Base-by-base conservation (phyloP, 164 flowering plant species). In the Akebia trifoliata region DNA sequence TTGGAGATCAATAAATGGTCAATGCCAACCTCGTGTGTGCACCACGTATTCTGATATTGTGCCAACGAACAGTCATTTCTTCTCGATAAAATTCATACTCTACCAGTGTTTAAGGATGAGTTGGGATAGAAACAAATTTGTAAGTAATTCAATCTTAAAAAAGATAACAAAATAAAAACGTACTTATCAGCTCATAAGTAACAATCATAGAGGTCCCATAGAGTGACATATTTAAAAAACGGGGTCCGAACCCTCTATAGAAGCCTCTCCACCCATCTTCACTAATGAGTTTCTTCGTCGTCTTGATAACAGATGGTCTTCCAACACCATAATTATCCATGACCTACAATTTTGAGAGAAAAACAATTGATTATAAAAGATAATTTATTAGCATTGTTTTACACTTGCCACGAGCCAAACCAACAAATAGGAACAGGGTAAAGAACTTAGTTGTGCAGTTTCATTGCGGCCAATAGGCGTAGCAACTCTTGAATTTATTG, bases 211-310 rank as follows among this genome's bases (percentile, higher is more conserved):
- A 69, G 4, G 94, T 87, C 29, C 97, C 95, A 61, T 77, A 85
- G 50, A 86, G 78, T 40, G 97, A 90, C 93, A 87, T 87, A 54
- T 81, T 90, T 4, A 87, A 57, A 60, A 90, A 87, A n/a, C 94
- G 78, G 2, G 97, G 97, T 60, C 93, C 85, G 68, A 90, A 84
- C 12, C 97, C 97, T 67, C 93, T 74, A 49, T 87, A 85, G 59
- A 87, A 85, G 36, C 97, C 97, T 73, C 72, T 36, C 95, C 93
- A 85, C 35, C 97, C 97, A 75, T 90, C 95, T 79, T 85, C 93
- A 59, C 69, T 47, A 8, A 85, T 62, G 22, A 90, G 84, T 24
- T 56, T 35, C 67, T 69, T 85, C 29, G 80, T 54, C 0, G 93
- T 86, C 64, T 78, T 83, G 9, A 81, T 46, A 10, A 87, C 83